These are phyloP conservation scores for Kodamaea suecica DNA, from an alignment of 1,139 yeast species.

Conservation along the genomic window DNA sequence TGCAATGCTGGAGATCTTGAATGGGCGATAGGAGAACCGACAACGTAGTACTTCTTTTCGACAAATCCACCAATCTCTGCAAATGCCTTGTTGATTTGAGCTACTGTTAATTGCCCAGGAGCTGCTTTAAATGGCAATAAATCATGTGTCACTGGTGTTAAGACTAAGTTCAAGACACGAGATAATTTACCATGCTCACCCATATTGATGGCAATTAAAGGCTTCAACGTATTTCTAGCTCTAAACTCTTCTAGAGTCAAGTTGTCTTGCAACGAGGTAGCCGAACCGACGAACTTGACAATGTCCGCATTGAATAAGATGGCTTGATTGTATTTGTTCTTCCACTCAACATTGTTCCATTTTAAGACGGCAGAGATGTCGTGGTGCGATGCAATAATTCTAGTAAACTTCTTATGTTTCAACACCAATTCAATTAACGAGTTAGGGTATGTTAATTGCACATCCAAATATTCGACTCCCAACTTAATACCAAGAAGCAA, in stretches of 20 bases:
- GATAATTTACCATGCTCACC: slow-evolving; percentile 75
- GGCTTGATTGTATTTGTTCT: slow-evolving; percentile 66
- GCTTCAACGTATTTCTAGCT: slow-evolving; percentile 46
- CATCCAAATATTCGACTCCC: slow-evolving; percentile 55
- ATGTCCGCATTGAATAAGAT: slow-evolving; percentile 64
- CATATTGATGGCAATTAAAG: slow-evolving; percentile 83
- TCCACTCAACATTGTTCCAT: slow-evolving; percentile 77
- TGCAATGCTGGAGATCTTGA: slow-evolving; percentile 88
- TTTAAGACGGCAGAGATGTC: slow-evolving; percentile 59
- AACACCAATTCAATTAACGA: slow-evolving; percentile 29
- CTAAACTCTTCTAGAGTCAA: slow-evolving; percentile 69
- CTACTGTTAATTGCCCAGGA: slow-evolving; percentile 69
- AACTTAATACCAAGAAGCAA: slow-evolving; percentile 64
- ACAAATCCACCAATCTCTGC: slow-evolving; percentile 61
- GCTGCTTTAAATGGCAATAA: slow-evolving; percentile 65
- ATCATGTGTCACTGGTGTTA: slow-evolving; percentile 83
- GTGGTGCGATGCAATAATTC: slow-evolving; percentile 79
- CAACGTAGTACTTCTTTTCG: slow-evolving; percentile 64
- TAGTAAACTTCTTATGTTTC: slow-evolving; percentile 52
- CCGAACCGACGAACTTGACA: slow-evolving; percentile 81
- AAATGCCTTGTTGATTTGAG: slow-evolving; percentile 58
- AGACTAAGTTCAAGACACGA: slow-evolving; percentile 65
- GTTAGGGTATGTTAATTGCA: slow-evolving; percentile 47
- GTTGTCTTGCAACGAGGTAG: slow-evolving; percentile 64
- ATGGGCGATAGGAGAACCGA: slow-evolving; percentile 80